Percentiles rank a stretch among this genome's conserved stretches.
phyloP scores from a whole-genome alignment of 2,329 filamentous ascomycete genomes.

The Orbilia blumenaviensis region DNA sequence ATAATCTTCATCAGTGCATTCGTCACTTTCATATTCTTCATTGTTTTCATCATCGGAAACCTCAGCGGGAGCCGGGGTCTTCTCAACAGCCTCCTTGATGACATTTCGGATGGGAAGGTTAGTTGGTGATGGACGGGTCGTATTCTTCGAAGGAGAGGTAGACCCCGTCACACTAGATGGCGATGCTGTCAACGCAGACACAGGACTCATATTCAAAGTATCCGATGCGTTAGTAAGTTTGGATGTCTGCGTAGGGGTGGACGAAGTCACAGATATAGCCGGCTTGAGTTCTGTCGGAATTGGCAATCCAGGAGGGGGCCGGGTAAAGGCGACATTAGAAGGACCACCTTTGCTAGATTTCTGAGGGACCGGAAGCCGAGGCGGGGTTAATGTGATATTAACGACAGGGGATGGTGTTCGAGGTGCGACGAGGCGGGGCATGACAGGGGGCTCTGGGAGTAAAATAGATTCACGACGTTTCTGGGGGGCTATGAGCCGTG shows the following conservation, averaged over 20 bases:
- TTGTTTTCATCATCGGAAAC: constrained; percentile 1
- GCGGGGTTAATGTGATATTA: constrained; percentile 19
- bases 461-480: constrained; percentile 48
- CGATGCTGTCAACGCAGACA: constrained; percentile 37
- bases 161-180: constrained; percentile 28
- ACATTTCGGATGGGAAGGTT: constrained; percentile 36
- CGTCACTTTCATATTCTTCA: constrained; percentile 36
- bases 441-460: constrained; percentile 35
- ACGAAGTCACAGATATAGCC: constrained; percentile 32
- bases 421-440: constrained; percentile 28
- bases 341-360: not conserved
- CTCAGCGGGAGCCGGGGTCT: not conserved
- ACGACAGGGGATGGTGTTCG: constrained; percentile 43
- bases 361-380: constrained; percentile 13
- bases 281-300: constrained; percentile 36
- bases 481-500: not conserved
- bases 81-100: constrained; percentile 26
- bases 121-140: constrained; percentile 18
- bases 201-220: constrained; percentile 33
- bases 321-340: not conserved
- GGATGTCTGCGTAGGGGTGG: constrained; percentile 20
- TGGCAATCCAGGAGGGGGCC: constrained; percentile 36
- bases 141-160: constrained; percentile 11
- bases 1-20: constrained; percentile 42
- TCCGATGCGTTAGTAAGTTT: constrained; percentile 21